phyloP scores from a whole-genome alignment of 441 rosid genomes.

The Adansonia gregorii region DNA sequence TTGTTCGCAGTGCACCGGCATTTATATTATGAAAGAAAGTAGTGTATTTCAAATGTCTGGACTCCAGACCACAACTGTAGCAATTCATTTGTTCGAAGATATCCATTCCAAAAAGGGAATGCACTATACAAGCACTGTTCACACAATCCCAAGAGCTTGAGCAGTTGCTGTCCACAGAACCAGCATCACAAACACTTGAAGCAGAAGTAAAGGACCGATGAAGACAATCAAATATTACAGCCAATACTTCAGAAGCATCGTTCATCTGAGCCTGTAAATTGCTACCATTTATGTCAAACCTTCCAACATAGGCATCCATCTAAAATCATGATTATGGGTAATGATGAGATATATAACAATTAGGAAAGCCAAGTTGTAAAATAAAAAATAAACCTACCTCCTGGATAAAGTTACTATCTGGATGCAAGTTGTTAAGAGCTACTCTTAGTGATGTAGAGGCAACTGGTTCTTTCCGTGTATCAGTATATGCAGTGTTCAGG shows the following conservation, averaged over 20 bases:
- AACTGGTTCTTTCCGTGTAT: constrained; percentile 65
- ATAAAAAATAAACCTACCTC: constrained; percentile 57
- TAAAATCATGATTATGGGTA: constrained; percentile 19
- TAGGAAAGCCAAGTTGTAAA: constrained; percentile 25
- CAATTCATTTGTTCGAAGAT: constrained; percentile 82
- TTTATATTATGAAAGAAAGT: constrained; percentile 92
- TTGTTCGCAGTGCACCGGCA: constrained; percentile 88
- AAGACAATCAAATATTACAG: constrained; percentile 86
- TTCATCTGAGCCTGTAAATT: constrained; percentile 92
- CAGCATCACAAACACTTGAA: constrained; percentile 60
- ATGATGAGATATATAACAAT: constrained; percentile 14
- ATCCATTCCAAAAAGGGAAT: constrained; percentile 92
- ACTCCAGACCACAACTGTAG: constrained; percentile 76
- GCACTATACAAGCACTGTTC: constrained; percentile 71
- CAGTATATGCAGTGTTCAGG: constrained; percentile 59
- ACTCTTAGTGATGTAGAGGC: constrained; percentile 85
- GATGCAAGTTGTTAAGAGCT: constrained; percentile 89
- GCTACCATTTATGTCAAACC: constrained; percentile 28
- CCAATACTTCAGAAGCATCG: constrained; percentile 96
- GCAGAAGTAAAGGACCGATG: constrained; percentile 76
- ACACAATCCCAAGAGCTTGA: constrained; percentile 83
- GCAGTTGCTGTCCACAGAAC: constrained; percentile 62
- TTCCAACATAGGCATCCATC: neutral
- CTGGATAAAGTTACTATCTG: constrained; percentile 88
- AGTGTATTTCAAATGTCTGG: constrained; percentile 89